Evolutionary conservation across 2,329 filamentous ascomycete genomes (phyloP), one percentile per base, ranked within the genome.

Genomic region (Thielaviopsis cerberus): DNA sequence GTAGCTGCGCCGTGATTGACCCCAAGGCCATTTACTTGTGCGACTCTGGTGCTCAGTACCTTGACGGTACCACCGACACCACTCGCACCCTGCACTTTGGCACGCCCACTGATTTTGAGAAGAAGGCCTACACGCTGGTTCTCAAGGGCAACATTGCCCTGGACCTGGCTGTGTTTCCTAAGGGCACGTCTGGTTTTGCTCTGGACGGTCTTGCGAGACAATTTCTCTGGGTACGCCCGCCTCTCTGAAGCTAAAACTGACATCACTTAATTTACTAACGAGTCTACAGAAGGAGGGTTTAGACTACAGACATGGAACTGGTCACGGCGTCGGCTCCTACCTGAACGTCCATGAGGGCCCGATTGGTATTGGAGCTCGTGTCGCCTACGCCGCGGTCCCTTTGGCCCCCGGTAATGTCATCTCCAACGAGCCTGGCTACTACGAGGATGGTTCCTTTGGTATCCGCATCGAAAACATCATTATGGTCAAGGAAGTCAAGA

Each of bases 291-390:
- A 75, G 66, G 78, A 91, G 66, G 92, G 92, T 0, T 76, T 98
- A 13, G 92, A 98, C 68, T 98, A 96, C 70, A 82, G 92, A 41
- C 92, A 98, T 68, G 92, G 92, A 59, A 98, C 92, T 4, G 92
- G 92, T 10, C 92, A 98, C 68, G 92, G 92, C 51, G 86, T 98
- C 37, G 92, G 92, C 26, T 95, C 89, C 1, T 98, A 85, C 70
- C 73, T 98, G 66, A 98, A 98, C 64, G 92, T 98, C 0, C 92
- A 98, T 68, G 92, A 98, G 72, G 92, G 92, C 0, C 92, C 92
- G 1, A 94, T 98, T 62, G 92, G 92, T 22, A 94, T 98, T 61
- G 92, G 92, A 26, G 96, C 90, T 10, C 80, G 92, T 51, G 81
- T 94, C 45, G 87, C 94, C 65, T 96, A 91, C 67, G 85, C 88